Evolutionary conservation across 148 eudicot genomes (phyloP).

Genomic region (Simmondsia chinensis): DNA sequence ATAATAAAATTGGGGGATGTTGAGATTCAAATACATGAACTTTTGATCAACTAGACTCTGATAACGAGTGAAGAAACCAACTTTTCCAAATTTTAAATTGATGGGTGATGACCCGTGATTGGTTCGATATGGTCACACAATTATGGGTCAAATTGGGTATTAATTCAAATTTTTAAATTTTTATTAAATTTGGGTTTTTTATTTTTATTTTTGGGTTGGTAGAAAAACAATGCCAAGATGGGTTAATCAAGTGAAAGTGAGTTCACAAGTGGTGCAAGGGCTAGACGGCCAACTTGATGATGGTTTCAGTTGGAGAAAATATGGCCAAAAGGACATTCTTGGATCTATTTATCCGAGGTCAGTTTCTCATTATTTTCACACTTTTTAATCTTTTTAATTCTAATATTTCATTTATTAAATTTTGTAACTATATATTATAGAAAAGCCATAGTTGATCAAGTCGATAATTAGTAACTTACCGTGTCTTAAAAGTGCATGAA

Average conservation of each 20-base stretch:
- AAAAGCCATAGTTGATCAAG: too few species aligned
- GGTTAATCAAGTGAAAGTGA: conserved; percentile 37
- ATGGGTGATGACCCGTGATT: too few species aligned
- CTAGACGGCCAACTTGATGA: conserved; percentile 36
- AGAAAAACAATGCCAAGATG: conserved; percentile 47
- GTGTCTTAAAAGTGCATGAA: too few species aligned
- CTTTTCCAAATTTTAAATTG: too few species aligned
- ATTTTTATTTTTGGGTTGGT: conserved; percentile 8
- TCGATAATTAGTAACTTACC: too few species aligned
- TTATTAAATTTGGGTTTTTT: background rate
- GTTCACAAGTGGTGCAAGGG: conserved; percentile 16
- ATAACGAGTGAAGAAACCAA: too few species aligned
- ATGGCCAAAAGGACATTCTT: conserved; percentile 81
- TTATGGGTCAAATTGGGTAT: background rate
- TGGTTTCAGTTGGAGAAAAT: conserved; percentile 80
- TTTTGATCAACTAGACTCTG: too few species aligned
- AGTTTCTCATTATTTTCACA: background rate
- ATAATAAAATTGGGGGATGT: too few species aligned
- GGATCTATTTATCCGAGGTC: conserved; percentile 71
- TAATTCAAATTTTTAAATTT: background rate
- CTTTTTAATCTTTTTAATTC: background rate
- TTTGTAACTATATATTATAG: background rate
- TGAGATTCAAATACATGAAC: too few species aligned
- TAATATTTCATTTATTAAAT: background rate
- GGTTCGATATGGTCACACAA: too few species aligned